These are phyloP conservation scores for Poa annua DNA, from an alignment of 176 grass and related monocot genomes.

Conservation along the genomic window DNA sequence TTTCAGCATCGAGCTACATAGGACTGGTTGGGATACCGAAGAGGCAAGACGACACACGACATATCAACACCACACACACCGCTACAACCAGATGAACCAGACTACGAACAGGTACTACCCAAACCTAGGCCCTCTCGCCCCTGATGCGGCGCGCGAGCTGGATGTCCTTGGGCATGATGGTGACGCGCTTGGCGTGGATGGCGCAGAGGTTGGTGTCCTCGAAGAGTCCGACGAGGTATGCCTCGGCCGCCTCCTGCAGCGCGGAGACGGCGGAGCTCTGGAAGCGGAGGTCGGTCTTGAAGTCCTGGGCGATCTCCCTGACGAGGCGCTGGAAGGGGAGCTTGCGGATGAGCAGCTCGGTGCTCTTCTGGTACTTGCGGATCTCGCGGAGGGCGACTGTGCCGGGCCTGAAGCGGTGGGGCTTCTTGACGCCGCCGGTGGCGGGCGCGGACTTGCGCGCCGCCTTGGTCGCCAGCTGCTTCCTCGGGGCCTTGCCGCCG, in stretches of 20 bases:
- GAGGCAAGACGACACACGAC: background rate
- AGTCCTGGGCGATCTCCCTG: conserved; percentile 69
- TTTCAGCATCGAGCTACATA: background rate
- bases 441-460: conserved; percentile 65
- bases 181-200: conserved; percentile 84
- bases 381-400: conserved; percentile 76
- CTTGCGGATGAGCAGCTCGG: conserved; percentile 75
- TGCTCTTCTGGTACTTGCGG: conserved; percentile 89
- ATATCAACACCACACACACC: background rate
- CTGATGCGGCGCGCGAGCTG: conserved; percentile 69
- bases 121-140: conserved; percentile 16
- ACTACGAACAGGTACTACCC: no score
- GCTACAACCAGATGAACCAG: no score
- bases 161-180: conserved; percentile 83
- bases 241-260: conserved; percentile 73
- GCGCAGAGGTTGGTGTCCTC: conserved; percentile 82
- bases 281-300: conserved; percentile 77
- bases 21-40: background rate
- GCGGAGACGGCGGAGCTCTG: conserved; percentile 62
- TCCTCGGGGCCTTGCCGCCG: conserved; percentile 66
- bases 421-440: conserved; percentile 75
- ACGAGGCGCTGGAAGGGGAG: conserved; percentile 75
- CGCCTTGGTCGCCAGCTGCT: conserved; percentile 70
- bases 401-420: conserved; percentile 63
- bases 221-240: conserved; percentile 65